Base-by-base conservation (phyloP, 345 rosid genomes). In the Moringa oleifera region DNA sequence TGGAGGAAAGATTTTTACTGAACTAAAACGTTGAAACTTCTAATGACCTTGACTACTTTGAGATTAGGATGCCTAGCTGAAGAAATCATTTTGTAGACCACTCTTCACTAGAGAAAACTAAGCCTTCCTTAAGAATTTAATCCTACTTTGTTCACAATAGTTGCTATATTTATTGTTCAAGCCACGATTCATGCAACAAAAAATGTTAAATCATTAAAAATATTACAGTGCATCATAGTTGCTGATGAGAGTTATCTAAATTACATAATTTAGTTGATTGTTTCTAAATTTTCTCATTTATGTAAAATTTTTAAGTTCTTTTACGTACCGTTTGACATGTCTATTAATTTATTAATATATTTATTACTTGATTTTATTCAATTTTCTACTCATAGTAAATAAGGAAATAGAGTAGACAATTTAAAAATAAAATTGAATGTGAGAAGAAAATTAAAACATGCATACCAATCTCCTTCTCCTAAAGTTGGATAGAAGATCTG, bases 401-500 rank as follows among this genome's bases (percentile, higher is more conserved):
- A 92, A 86, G 58, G 96, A 86, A 92, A 86, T 69, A 88, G 84
- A 70, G 92, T 86, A 25, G 96, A 89, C 78, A 86, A 82, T 58
- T 68, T 89, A 67, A 92, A 86, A 24, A 77, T 89, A 51, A 79
- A 80, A 67, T 77, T 89, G 69, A 74, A 75, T 49, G 66, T 23
- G 64, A 85, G 76, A 75, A 75, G 70, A 65, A 89, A 84, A 61
- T 80, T 92, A 6, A 89, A 81, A 70, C 90, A 90, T 23, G 67
- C 82, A 23, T 89, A 89, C 72, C 86, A 75, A 68, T 84, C 96
- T 51, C 81, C 74, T 0, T 31, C 84, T 76, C 92, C 96, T 73
- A 90, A 89, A 85, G 90, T 89, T 71, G 88, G 96, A 71, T 64
- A 76, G 74, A 89, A 89, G 80, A 89, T 86, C 55, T 86, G 96